Percentiles rank a stretch among this genome's conserved stretches.
Conservation (phyloP, 2,329 filamentous ascomycete genomes). For the Septoria linicola region DNA sequence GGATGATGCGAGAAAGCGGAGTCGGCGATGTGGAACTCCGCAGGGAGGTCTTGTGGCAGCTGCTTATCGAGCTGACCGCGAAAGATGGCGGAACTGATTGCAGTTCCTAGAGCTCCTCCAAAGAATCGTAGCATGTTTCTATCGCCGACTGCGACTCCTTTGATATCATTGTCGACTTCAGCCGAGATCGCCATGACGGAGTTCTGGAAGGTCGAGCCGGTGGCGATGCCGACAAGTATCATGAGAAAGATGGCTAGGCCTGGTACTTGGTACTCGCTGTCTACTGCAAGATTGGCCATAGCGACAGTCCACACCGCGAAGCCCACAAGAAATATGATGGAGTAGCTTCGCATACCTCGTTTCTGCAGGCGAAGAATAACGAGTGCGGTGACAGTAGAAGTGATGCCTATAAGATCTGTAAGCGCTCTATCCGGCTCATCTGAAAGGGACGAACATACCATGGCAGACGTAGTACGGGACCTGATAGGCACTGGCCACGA, state of each 20-base stretch:
- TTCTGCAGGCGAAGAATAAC: conserved; percentile 17
- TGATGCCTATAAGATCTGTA: conserved; percentile 3
- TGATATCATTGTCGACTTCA: conserved; percentile 22
- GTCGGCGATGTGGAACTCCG: conserved; percentile 9
- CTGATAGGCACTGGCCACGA: conserved; percentile 19
- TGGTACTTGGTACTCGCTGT: conserved; percentile 1
- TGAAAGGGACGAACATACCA: conserved; percentile 8
- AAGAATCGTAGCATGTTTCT: conserved; percentile 28
- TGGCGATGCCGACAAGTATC: conserved; percentile 26
- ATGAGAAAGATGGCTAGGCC: conserved; percentile 18
- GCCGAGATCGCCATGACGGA: conserved; percentile 27
- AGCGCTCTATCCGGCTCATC: not conserved
- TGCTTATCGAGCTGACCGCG: not conserved
- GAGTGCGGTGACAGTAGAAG: conserved; percentile 23
- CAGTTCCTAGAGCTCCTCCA: conserved; percentile 29
- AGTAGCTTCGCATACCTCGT: conserved; percentile 19
- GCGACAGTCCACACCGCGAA: conserved; percentile 25
- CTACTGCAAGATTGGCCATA: conserved; percentile 9
- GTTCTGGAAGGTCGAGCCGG: conserved; percentile 29
- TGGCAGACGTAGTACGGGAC: conserved; percentile 27
- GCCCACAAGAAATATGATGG: conserved; percentile 21
- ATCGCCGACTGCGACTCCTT: conserved; percentile 25
- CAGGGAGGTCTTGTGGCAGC: conserved; percentile 1
- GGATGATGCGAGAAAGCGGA: conserved; percentile 20
- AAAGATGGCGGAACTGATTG: conserved; percentile 22